These are phyloP conservation scores for Marasmius sp. DNA, from an alignment of 1,284 basidiomycete species.

Conservation along the genomic window DNA sequence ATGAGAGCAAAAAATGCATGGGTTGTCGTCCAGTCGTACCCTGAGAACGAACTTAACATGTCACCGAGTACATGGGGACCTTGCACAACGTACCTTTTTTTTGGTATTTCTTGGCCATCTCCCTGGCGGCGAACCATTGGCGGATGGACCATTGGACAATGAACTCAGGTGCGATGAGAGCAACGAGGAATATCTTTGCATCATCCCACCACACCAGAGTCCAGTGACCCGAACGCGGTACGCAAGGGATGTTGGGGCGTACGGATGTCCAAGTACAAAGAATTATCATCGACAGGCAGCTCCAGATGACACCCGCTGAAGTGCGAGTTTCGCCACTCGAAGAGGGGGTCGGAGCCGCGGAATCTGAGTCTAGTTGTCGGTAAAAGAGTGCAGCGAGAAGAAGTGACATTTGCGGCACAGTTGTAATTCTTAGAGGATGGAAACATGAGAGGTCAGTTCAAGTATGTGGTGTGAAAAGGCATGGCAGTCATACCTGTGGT, in stretches of 20 bases:
- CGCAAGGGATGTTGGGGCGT: conserved; percentile 31
- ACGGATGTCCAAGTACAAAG: conserved; percentile 33
- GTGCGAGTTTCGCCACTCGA: no score
- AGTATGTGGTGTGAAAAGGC: no score
- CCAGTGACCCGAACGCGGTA: background rate
- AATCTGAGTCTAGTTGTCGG: no score
- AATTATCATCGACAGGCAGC: conserved; percentile 29
- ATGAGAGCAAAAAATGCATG: conserved; percentile 27
- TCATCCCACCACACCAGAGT: conserved; percentile 4
- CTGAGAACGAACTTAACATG: background rate
- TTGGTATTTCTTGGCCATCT: conserved; percentile 12
- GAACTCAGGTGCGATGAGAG: conserved; percentile 25
- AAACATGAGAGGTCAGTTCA: no score
- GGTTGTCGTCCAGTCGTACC: conserved; percentile 17
- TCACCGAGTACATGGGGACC: background rate
- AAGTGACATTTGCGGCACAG: no score
- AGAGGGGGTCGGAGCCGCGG: no score
- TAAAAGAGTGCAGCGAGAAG: no score
- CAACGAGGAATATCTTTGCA: conserved; percentile 18
- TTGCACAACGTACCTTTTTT: background rate
- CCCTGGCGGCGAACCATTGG: conserved; percentile 24
- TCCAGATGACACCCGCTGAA: conserved; percentile 22
- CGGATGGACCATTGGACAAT: conserved; percentile 24
- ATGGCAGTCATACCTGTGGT: no score
- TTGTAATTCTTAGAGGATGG: no score